Conservation (phyloP, 1,284 basidiomycete genomes). For the Cryptococcus amylolentus region DNA sequence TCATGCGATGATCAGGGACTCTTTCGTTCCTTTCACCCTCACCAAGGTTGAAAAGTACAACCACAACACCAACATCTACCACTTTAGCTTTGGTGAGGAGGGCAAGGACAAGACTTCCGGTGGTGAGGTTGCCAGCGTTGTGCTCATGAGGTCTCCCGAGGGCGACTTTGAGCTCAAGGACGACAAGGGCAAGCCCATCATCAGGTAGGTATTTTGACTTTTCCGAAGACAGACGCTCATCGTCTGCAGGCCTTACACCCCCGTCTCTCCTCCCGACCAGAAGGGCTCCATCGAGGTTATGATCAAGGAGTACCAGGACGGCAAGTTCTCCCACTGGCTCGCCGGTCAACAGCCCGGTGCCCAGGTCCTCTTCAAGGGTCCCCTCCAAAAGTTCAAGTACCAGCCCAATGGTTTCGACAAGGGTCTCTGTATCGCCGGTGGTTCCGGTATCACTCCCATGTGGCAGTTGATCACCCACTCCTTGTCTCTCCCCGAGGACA, state of each 20-base stretch:
- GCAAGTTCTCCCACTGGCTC: constrained; percentile 76
- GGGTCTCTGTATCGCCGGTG: constrained; percentile 82
- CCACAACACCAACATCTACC: constrained; percentile 80
- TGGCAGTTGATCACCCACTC: constrained; percentile 66
- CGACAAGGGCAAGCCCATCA: constrained; percentile 81
- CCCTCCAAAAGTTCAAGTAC: constrained; percentile 77
- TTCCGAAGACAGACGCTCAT: not conserved
- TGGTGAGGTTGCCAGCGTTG: constrained; percentile 59
- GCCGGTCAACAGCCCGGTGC: constrained; percentile 71
- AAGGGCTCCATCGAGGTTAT: constrained; percentile 75
- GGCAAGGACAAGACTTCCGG: constrained; percentile 61
- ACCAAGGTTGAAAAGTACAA: constrained; percentile 85
- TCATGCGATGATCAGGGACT: constrained; percentile 28
- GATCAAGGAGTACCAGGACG: constrained; percentile 73
- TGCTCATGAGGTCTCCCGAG: constrained; percentile 54
- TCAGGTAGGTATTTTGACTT: constrained; percentile 55
- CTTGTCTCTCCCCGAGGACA: constrained; percentile 68
- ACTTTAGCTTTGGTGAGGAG: constrained; percentile 78
- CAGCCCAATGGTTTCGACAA: constrained; percentile 80
- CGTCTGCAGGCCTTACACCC: constrained; percentile 65
- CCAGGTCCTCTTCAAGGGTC: constrained; percentile 82
- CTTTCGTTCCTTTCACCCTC: constrained; percentile 60
- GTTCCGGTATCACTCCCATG: constrained; percentile 53
- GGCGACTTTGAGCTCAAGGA: constrained; percentile 54
- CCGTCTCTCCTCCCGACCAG: constrained; percentile 67